Conservation (phyloP, 495 filamentous ascomycete genomes). For the Aspergillus affinis region DNA sequence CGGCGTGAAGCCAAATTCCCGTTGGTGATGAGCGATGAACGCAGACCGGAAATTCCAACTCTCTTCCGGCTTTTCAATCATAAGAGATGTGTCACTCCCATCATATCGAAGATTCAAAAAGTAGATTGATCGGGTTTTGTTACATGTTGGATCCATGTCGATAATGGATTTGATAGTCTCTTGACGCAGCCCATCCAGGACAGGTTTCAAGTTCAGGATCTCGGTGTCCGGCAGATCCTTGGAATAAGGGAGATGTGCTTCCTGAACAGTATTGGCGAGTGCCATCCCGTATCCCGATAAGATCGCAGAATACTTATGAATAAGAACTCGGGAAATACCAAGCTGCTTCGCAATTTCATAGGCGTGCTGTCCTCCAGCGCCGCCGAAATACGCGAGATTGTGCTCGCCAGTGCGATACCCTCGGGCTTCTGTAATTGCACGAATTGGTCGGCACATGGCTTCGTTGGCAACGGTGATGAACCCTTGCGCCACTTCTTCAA, state of each 20-base stretch:
- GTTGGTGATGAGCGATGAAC: background rate
- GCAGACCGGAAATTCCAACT: background rate
- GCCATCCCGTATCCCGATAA: slow-evolving; percentile 55
- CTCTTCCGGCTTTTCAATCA: background rate
- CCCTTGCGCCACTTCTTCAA: slow-evolving; percentile 81
- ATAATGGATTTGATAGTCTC: too few relatives aligned
- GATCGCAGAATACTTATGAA: slow-evolving; percentile 54
- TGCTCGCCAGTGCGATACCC: slow-evolving; percentile 51
- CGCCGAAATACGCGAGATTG: slow-evolving; percentile 53
- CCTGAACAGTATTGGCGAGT: slow-evolving; percentile 52
- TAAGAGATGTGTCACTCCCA: background rate
- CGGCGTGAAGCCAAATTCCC: background rate
- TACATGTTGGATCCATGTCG: too few relatives aligned
- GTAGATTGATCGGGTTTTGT: too few relatives aligned
- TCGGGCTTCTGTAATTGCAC: slow-evolving; percentile 52
- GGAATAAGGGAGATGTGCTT: slow-evolving; percentile 50
- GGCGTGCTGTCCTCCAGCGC: slow-evolving; percentile 56
- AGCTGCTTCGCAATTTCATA: slow-evolving; percentile 48
- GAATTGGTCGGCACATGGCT: slow-evolving; percentile 54
- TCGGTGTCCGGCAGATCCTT: too few relatives aligned
- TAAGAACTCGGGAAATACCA: slow-evolving; percentile 49
- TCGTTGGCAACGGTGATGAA: slow-evolving; percentile 56
- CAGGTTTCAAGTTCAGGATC: too few relatives aligned
- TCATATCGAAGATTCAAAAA: background rate
- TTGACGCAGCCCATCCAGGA: too few relatives aligned